Evolutionary conservation across 441 rosid species (phyloP), one percentile per base, ranked within the genome.

Genomic region (Erodium moschatum): DNA sequence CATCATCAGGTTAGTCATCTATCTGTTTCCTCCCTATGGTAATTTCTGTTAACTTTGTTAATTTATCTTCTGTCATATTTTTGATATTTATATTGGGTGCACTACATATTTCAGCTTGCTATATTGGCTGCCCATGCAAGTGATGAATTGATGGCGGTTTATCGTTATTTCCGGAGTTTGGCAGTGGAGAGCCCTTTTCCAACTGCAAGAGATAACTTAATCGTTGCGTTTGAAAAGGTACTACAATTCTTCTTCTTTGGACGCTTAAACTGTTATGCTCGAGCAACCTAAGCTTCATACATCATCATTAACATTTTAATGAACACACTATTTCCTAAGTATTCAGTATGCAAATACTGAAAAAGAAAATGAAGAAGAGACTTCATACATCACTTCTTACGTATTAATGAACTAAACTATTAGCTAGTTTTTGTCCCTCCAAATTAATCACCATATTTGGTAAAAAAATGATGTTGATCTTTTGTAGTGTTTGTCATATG

Each of bases 181-280:
- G 95, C 97, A 16, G 89, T 83, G 72, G 97, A 93, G 69, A 85
- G 69, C 76, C 98, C 97, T 64, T 93, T 90, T 70, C 71, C 91
- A 38, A 93, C 98, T 72, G 98, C 98, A 58, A 87, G 96, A 73
- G 98, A 93, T 78, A 93, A 93, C 77, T 83, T 93, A 84, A 87
- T 91, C 68, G 89, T 93, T 74, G 95, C 95, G 74, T 93, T 93
- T 81, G 98, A 93, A 78, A 93, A 91, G 98, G 98, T 93, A 76
- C 10, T 62, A 16, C 21, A 44, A 50, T 58, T 20, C 10, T 16
- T 19, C 19, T 9, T 64, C 9, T 9, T 11, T 19, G 16, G 3
- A 62, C 16, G 12, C 6, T 19, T 38, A 0, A 38, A 38, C 4
- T 38, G 42, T 5, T 38, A 38, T 5, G 6, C 1, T 3, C 0